Evolutionary conservation across 306 rosid genomes (phyloP).

Genomic region (Prunus salicina): DNA sequence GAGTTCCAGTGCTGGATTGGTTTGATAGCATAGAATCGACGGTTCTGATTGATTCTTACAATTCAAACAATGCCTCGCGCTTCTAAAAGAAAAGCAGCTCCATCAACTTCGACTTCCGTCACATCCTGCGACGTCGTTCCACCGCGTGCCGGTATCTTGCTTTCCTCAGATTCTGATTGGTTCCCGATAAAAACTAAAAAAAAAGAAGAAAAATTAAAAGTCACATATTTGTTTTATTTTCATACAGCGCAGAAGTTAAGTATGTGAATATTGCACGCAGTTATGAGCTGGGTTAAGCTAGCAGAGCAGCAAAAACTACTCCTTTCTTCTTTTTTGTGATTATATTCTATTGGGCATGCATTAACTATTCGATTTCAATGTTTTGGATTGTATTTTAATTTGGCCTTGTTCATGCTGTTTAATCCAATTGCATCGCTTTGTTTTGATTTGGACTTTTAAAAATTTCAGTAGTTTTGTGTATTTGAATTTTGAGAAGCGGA

Average conservation of each 20-base stretch:
- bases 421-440: not conserved
- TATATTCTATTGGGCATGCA: not conserved
- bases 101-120: slow-evolving; percentile 22
- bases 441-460: not conserved
- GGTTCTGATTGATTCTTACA: not conserved
- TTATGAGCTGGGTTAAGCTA: not conserved
- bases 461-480: not conserved
- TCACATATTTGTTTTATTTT: not conserved
- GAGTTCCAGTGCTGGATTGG: not conserved
- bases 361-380: not conserved
- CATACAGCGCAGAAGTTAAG: not conserved
- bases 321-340: not conserved
- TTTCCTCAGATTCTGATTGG: slow-evolving; percentile 14
- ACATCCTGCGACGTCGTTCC: slow-evolving; percentile 43
- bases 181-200: slow-evolving; percentile 17
- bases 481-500: not conserved
- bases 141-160: slow-evolving; percentile 44
- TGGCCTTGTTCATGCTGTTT: not conserved
- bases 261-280: not conserved
- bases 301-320: not conserved
- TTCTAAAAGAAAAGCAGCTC: slow-evolving; percentile 52
- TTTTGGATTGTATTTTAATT: not conserved
- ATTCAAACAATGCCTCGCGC: slow-evolving; percentile 51
- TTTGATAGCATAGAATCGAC: not conserved
- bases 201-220: not conserved